Percentiles rank a stretch among this genome's conserved stretches.
phyloP scores from a whole-genome alignment of 2,329 filamentous ascomycete genomes.

The Fusarium subtropicale region DNA sequence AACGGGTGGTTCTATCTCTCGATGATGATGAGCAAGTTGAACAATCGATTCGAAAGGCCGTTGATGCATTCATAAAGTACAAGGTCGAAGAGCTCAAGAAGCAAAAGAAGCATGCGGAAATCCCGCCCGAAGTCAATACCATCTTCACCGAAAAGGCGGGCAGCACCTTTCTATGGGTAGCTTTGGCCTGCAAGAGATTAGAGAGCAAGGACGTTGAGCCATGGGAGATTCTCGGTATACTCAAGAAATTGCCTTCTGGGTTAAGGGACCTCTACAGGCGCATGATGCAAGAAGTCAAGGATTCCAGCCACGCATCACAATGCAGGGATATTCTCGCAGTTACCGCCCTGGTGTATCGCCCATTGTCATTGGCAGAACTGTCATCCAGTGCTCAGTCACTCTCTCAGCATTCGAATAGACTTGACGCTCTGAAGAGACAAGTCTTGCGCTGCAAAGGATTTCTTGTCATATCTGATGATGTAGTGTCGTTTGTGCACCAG shows the following conservation, averaged over 20 bases:
- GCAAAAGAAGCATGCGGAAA: neutral
- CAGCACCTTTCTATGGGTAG: no score
- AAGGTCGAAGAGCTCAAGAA: neutral
- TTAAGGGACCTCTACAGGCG: neutral
- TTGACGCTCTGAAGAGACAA: neutral
- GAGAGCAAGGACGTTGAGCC: neutral
- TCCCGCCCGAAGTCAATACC: neutral
- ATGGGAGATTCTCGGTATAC: fast-evolving
- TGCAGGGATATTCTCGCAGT: neutral
- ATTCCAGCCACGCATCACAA: neutral
- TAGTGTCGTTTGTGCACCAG: neutral
- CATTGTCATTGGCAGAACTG: neutral
- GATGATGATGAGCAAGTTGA: neutral
- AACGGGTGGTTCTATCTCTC: neutral
- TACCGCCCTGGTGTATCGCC: neutral
- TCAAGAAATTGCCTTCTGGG: neutral
- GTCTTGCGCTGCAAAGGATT: neutral
- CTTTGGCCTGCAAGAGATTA: neutral
- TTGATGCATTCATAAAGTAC: neutral
- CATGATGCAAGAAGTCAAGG: neutral
- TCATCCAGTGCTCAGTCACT: neutral
- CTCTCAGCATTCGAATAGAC: neutral
- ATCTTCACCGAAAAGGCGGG: neutral
- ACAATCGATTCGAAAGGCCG: neutral
- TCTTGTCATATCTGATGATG: neutral